Conservation (phyloP, 140 eudicot species). For the Oenanthe javanica region DNA sequence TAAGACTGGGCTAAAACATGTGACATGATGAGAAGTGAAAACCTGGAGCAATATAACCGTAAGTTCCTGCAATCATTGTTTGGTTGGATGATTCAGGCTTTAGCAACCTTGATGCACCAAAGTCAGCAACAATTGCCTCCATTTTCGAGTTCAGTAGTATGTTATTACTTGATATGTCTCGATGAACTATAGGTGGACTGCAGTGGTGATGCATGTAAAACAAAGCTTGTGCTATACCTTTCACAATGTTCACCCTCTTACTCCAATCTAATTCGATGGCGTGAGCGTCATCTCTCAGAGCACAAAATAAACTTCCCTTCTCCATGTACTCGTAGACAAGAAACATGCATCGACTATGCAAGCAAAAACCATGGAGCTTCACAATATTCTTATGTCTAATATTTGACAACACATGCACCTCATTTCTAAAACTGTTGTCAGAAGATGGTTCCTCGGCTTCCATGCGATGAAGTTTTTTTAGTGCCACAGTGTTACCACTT, state of each 20-base stretch:
- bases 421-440: constrained; percentile 13
- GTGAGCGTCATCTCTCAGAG: neutral
- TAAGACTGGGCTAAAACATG: neutral
- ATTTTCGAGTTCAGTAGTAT: constrained; percentile 6
- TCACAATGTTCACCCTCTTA: constrained; percentile 11
- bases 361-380: too few species aligned
- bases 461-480: constrained; percentile 10
- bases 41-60: constrained; percentile 18
- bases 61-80: constrained; percentile 3
- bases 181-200: constrained; percentile 6
- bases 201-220: constrained; percentile 11
- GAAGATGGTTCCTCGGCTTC: constrained; percentile 18
- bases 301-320: constrained; percentile 15
- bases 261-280: constrained; percentile 8
- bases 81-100: neutral
- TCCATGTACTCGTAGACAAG: neutral
- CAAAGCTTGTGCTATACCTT: constrained; percentile 8
- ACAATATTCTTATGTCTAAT: constrained; percentile 3
- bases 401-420: constrained; percentile 9
- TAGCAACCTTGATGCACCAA: constrained; percentile 11
- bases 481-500: constrained; percentile 8
- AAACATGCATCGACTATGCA: too few species aligned
- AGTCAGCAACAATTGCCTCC: constrained; percentile 14
- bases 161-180: constrained; percentile 12
- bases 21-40: neutral